Conservation (phyloP, 2,329 filamentous ascomycete species). For the Alternaria dauci region DNA sequence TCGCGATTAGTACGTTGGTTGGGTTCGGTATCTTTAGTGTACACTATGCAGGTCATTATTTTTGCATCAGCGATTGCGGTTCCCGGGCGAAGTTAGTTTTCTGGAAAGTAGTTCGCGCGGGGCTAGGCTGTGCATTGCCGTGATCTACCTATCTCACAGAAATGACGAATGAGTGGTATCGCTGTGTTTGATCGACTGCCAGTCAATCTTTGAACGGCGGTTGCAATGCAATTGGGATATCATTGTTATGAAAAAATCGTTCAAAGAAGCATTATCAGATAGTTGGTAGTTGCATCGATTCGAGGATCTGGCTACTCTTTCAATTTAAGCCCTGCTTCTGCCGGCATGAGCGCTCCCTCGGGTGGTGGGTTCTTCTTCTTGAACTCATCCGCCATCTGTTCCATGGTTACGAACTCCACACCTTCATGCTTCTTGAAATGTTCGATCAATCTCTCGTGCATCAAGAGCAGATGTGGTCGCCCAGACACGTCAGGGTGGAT, state of each 20-base stretch:
- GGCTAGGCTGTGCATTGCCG: not conserved
- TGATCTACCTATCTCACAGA: constrained; percentile 1
- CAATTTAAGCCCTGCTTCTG: constrained; percentile 62
- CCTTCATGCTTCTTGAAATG: constrained; percentile 70
- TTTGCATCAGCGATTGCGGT: not conserved
- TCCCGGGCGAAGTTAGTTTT: not conserved
- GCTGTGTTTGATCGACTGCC: not conserved
- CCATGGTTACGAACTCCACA: constrained; percentile 74
- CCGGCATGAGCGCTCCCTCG: constrained; percentile 68
- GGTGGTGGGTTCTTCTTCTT: constrained; percentile 69
- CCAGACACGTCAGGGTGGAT: constrained; percentile 74
- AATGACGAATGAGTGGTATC: not conserved
- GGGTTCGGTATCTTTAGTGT: not conserved
- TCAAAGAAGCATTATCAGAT: not conserved
- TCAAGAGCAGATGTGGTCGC: constrained; percentile 73
- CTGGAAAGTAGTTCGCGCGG: not conserved
- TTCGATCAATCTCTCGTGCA: constrained; percentile 76
- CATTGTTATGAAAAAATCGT: not conserved
- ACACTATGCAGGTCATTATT: not conserved
- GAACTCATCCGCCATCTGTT: constrained; percentile 75
- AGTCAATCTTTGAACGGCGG: not conserved
- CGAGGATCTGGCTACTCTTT: constrained; percentile 31
- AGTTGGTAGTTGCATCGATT: not conserved
- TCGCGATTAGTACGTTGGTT: not conserved
- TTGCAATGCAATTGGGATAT: not conserved